A percentile compares a stretch with the other conserved stretches of the same genome.
These are phyloP conservation scores for Colletotrichum eleusines DNA, from an alignment of 2,329 filamentous ascomycete species.

Conservation along the genomic window DNA sequence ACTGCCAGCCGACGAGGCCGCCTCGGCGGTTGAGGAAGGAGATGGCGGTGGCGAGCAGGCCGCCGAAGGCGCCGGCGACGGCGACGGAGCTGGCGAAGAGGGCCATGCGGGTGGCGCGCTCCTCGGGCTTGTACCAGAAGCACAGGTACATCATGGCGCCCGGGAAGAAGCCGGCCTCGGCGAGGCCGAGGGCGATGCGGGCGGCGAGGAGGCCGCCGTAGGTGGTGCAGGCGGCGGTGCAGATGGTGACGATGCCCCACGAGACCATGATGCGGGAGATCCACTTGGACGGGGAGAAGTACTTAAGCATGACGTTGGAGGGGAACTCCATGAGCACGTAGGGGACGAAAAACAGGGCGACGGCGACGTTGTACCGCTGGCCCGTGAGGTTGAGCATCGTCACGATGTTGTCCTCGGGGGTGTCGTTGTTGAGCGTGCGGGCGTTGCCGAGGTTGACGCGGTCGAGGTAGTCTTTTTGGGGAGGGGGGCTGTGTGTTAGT, in stretches of 20 bases:
- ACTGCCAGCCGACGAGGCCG: slow-evolving; percentile 69
- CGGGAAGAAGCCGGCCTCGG: slow-evolving; percentile 66
- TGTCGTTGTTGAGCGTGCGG: slow-evolving; percentile 51
- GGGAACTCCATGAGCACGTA: slow-evolving; percentile 50
- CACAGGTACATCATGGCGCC: slow-evolving; percentile 69
- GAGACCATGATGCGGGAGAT: slow-evolving; percentile 55
- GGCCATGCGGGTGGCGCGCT: slow-evolving; percentile 69
- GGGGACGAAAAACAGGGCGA: slow-evolving; percentile 49
- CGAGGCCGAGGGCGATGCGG: slow-evolving; percentile 63
- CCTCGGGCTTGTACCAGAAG: slow-evolving; percentile 72
- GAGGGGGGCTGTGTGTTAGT: slow-evolving; percentile 11
- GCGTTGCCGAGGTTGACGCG: slow-evolving; percentile 52
- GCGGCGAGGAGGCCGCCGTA: slow-evolving; percentile 61
- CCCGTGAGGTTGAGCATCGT: slow-evolving; percentile 48
- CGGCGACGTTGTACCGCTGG: slow-evolving; percentile 49
- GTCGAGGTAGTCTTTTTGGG: slow-evolving; percentile 46
- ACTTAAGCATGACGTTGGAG: slow-evolving; percentile 51
- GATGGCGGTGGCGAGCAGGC: slow-evolving; percentile 67
- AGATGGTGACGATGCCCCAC: slow-evolving; percentile 64
- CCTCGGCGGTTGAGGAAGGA: slow-evolving; percentile 59
- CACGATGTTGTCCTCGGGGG: slow-evolving; percentile 51
- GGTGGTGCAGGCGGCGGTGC: slow-evolving; percentile 60
- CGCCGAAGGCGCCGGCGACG: slow-evolving; percentile 71
- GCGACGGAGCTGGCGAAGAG: slow-evolving; percentile 71
- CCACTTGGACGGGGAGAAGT: slow-evolving; percentile 52